Percentiles rank a stretch among this genome's conserved stretches.
These are phyloP conservation scores for Sphaerulina musiva DNA, from an alignment of 2,329 filamentous ascomycete genomes.

Conservation along the genomic window DNA sequence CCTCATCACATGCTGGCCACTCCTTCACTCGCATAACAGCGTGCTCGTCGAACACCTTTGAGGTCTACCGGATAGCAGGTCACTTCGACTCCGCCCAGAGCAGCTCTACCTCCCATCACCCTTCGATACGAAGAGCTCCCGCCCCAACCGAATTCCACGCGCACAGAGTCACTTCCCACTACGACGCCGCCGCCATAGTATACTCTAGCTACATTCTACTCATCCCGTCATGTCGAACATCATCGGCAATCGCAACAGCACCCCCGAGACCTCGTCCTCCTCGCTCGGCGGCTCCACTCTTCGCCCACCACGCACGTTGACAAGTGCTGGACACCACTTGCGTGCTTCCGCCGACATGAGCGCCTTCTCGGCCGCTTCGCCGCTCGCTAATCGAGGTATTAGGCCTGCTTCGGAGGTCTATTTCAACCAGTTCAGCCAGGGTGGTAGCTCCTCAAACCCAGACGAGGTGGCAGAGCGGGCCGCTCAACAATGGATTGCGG, in stretches of 20 bases:
- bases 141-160: conserved; percentile 3
- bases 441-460: conserved; percentile 58
- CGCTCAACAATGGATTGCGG: conserved; percentile 96
- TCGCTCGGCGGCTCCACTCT: conserved; percentile 67
- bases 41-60: conserved; percentile 55
- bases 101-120: conserved; percentile 5
- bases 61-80: conserved; percentile 83
- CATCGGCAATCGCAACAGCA: conserved; percentile 82
- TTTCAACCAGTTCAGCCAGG: conserved; percentile 69
- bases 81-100: conserved; percentile 36
- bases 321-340: conserved; percentile 68
- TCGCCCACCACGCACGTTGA: conserved; percentile 61
- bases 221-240: conserved; percentile 43
- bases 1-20: neutral
- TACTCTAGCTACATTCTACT: conserved; percentile 1
- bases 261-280: conserved; percentile 78
- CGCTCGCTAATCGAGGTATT: conserved; percentile 67
- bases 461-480: conserved; percentile 90
- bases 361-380: conserved; percentile 60
- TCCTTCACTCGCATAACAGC: neutral
- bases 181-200: conserved; percentile 2
- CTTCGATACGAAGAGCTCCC: neutral
- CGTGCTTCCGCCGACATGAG: conserved; percentile 96
- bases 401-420: conserved; percentile 90
- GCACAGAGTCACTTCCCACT: conserved; percentile 7